These are phyloP conservation scores for Alternaria sp. DNA, from an alignment of 2,329 filamentous ascomycete genomes.

Conservation along the genomic window DNA sequence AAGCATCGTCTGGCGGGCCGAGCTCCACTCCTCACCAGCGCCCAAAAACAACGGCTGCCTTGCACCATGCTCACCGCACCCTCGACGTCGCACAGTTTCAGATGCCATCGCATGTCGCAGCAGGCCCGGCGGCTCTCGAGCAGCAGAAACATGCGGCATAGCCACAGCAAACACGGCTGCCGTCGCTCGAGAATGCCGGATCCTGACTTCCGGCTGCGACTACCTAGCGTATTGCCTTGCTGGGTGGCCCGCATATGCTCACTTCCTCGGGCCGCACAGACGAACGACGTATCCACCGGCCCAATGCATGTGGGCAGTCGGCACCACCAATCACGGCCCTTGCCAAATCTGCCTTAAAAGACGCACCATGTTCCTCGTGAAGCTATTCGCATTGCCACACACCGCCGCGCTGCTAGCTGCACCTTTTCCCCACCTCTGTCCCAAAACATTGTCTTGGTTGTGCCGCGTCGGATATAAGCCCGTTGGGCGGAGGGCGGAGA, in stretches of 20 bases:
- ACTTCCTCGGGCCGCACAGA: conserved; percentile 14
- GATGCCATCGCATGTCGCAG: not conserved
- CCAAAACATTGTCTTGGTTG: not conserved
- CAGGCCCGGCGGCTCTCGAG: not conserved
- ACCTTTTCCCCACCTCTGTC: not conserved
- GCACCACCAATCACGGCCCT: conserved; percentile 5
- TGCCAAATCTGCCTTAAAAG: conserved; percentile 2
- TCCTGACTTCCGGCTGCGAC: conserved; percentile 14
- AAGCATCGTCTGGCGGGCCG: conserved; percentile 32
- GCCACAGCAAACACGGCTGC: conserved; percentile 8
- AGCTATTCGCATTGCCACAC: conserved; percentile 9
- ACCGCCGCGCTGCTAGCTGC: conserved; percentile 6
- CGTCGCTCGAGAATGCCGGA: conserved; percentile 20
- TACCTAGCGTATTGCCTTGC: conserved; percentile 9
- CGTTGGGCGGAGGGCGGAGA: not conserved
- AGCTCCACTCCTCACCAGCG: conserved; percentile 27
- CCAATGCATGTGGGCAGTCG: not conserved
- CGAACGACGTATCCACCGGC: conserved; percentile 1
- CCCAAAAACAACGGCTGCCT: conserved; percentile 21
- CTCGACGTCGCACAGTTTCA: conserved; percentile 24
- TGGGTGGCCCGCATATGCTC: conserved; percentile 4
- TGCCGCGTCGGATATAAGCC: not conserved
- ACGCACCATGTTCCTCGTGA: conserved; percentile 3
- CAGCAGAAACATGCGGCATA: not conserved
- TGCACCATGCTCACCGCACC: conserved; percentile 12